Base-by-base conservation (phyloP, 2,329 filamentous ascomycete genomes). In the Pyrenophora seminiperda region DNA sequence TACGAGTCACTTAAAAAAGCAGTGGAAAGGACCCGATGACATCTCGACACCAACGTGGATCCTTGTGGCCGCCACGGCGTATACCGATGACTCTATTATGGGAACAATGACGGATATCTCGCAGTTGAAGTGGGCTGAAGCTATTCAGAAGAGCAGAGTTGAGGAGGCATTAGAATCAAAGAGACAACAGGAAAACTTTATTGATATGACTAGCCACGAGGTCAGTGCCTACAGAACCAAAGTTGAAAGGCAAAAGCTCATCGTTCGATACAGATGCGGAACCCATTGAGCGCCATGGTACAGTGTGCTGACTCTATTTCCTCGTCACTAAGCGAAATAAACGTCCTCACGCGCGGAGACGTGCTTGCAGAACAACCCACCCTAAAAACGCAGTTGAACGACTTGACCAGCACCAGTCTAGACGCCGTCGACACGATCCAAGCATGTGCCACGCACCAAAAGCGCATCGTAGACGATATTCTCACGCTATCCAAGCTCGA, bases 51-150 rank as follows among this genome's bases (percentile, higher is more conserved):
- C 54, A 7, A 54, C 51, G 5, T 63, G 55, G 53, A 47, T 62
- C 14, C 27, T 59, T 11, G 51, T 44, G 9, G 55, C 54, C 3
- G 54, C 47, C 32, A 55, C 41, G 27, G 45, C 55, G 1, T 54
- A 63, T 30, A 15, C 52, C 15, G 57, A 62, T 15, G 54, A 37
- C 13, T 46, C 50, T 13, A 48, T 56, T 14, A 65, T 66, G 38
- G 71, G 71, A 7, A 65, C 63, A 4, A 54, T 72, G 14, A 63
- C 66, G 2, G 67, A 72, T 31, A 70, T 72, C 15, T 68, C 65
- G 29, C 61, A 66, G 5, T 61, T 71, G 18, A 72, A 71, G 45
- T 70, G 68, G 63, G 63, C 65, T 3, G 56, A 59, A 18, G 36
- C 36, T 9, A 47, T 48, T 9, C 59, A 54, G 30, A 50, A 47